phyloP scores from a whole-genome alignment of 345 rosid species.

The Anastatica hierochuntica region DNA sequence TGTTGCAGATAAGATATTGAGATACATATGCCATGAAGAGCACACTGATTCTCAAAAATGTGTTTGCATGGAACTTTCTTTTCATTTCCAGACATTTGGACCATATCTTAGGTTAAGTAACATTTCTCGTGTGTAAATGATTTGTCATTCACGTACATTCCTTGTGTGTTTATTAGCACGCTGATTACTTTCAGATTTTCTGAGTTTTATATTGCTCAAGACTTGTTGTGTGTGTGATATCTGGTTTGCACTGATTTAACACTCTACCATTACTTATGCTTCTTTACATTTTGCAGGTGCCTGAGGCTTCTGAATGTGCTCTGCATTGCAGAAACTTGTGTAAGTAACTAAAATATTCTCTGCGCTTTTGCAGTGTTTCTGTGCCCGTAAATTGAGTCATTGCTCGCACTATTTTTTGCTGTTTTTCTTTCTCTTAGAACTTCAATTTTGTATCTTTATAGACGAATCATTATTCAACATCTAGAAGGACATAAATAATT shows the following conservation, averaged over 20 bases:
- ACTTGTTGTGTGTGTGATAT: background rate
- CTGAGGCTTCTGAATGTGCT: constrained; percentile 76
- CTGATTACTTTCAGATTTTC: background rate
- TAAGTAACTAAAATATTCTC: constrained; percentile 31
- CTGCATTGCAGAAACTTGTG: constrained; percentile 62
- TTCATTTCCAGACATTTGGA: constrained; percentile 60
- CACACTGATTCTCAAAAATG: constrained; percentile 18
- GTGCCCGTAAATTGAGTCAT: background rate
- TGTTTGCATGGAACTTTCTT: constrained; percentile 41
- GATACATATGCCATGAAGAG: constrained; percentile 42
- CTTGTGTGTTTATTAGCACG: background rate
- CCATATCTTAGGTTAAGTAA: constrained; percentile 38
- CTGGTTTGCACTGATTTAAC: background rate
- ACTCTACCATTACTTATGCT: background rate
- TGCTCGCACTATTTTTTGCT: background rate
- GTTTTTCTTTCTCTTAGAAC: constrained; percentile 3
- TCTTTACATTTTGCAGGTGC: constrained; percentile 39
- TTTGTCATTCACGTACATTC: background rate
- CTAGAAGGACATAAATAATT: background rate
- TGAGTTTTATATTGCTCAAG: background rate
- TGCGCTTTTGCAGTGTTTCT: background rate
- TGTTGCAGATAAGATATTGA: constrained; percentile 43
- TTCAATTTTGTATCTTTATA: too few relatives aligned
- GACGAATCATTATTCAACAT: too few relatives aligned
- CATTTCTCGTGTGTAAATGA: too few relatives aligned